Evolutionary conservation across 345 rosid genomes (phyloP).

Genomic region (Rhizophora mangle): DNA sequence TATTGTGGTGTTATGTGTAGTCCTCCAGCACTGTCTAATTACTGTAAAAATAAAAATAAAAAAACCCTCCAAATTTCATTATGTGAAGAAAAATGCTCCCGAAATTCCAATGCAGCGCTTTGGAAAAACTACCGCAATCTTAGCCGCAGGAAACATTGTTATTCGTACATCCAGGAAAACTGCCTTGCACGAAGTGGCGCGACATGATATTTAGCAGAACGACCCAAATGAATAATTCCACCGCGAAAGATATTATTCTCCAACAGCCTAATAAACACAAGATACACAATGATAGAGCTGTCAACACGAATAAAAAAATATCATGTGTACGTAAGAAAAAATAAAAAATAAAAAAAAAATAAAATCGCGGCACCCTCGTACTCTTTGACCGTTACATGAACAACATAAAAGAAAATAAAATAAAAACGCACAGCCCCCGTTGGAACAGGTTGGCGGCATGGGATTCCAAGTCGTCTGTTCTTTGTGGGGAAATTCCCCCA

Average conservation of each 20-base stretch:
- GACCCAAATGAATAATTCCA: neutral
- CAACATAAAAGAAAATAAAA: neutral
- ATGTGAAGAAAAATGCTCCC: too few species aligned
- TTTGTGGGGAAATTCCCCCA: too few species aligned
- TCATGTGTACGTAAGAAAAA: too few species aligned
- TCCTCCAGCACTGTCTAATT: too few species aligned
- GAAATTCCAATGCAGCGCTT: too few species aligned
- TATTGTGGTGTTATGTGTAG: too few species aligned
- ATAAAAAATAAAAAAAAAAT: too few species aligned
- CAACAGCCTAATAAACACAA: neutral
- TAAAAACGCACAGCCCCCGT: conserved; percentile 8
- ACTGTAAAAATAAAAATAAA: too few species aligned
- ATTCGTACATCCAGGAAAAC: neutral
- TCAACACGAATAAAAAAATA: conserved; percentile 22
- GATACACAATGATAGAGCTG: conserved; percentile 19
- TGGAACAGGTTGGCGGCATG: conserved; percentile 29
- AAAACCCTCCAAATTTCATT: too few species aligned
- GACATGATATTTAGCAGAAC: neutral
- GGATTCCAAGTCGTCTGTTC: neutral
- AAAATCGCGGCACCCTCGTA: neutral
- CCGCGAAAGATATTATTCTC: conserved; percentile 9
- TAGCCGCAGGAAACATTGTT: neutral
- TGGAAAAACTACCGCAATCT: too few species aligned
- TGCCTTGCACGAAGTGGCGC: neutral
- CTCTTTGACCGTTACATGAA: neutral